Evolutionary conservation across 495 filamentous ascomycete species (phyloP), one percentile per base, ranked within the genome.

Genomic region (Lasiosphaeria miniovina): DNA sequence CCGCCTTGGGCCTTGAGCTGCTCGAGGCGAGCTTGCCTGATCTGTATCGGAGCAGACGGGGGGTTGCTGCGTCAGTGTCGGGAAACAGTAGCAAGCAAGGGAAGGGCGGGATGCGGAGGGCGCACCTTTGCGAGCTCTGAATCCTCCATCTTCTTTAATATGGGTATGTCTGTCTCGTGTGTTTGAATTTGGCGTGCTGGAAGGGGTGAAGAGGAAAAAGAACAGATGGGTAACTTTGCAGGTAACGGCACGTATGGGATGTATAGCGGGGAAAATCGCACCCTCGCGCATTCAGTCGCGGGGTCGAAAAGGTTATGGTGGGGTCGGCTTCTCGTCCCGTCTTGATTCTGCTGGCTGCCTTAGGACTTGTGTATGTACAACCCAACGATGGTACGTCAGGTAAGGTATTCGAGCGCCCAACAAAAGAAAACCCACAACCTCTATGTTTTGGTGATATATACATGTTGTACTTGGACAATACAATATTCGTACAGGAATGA

Each of bases 11-110:
- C 79, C 71, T 91, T 91, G 57, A 97, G 89, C 77, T 97, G 92
- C 68, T 91, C 90, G 40, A 96, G 84, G 58, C 93, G 90, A 62
- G 92, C 93, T 72, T 87, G 87, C 66, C 92, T 80, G 72, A 97
- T 96, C 90, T 96, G 64, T 45, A 40, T 15, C 4, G 4, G 9
- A 17, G 34, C 14, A 11, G 7, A 11, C 7, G 50, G 33, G 32
- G 38, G 8, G 36, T 6, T 17, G 45, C 9, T 4, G 6, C 3
- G 15, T 55, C 35, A 61, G 51, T 14, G 36, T 10, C 6, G 6
- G 35, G 14, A 6, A 12, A 24, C 35, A 57, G 43, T 54, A 51
- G 36, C 14, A 31, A 14, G 31, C 10, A 5, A 14, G 4, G 24
- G 31, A 52, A 34, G 14, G 10, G 7, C n/a, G 34, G n/a, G 15